A percentile compares a stretch with the other conserved stretches of the same genome.
phyloP scores from a whole-genome alignment of 768 basidiomycete genomes.

The Kwoniella heveanensis region DNA sequence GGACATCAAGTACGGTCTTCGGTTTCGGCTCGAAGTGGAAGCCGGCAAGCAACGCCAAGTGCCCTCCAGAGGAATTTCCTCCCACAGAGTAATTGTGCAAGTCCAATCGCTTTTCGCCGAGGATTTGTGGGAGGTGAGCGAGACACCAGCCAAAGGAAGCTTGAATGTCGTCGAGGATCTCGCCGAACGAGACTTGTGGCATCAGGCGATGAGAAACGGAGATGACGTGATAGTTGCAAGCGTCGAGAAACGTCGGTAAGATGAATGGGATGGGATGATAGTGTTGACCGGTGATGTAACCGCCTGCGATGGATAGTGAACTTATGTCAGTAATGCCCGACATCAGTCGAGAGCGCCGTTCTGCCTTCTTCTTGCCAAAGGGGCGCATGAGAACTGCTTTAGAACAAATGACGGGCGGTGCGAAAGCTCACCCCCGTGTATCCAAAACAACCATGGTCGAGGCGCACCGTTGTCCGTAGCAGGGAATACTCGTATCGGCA shows the following conservation, averaged over 20 bases:
- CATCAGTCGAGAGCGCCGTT: no score
- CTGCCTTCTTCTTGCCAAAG: no score
- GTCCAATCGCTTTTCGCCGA: conserved; percentile 18
- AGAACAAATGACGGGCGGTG: not conserved
- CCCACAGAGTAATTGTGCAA: conserved; percentile 19
- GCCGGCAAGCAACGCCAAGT: conserved; percentile 19
- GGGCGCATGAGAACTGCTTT: no score
- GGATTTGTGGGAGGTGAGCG: conserved; percentile 14
- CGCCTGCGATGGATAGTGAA: no score
- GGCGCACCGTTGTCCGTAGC: not conserved
- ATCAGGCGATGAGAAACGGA: conserved; percentile 26
- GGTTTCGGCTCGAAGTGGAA: conserved; percentile 13
- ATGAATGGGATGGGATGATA: conserved; percentile 24
- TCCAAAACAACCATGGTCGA: conserved; percentile 31
- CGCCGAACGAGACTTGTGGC: conserved; percentile 24
- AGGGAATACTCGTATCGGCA: conserved; percentile 28
- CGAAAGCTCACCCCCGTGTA: conserved; percentile 23
- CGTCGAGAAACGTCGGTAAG: conserved; percentile 10
- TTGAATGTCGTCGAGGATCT: conserved; percentile 20
- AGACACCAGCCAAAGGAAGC: conserved; percentile 31
- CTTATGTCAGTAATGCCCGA: no score
- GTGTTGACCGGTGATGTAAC: conserved; percentile 22
- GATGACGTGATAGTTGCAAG: conserved; percentile 27
- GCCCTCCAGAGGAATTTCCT: conserved; percentile 36
- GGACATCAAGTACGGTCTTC: conserved; percentile 20